Conservation (phyloP, 441 rosid species). For the Capsella rubella region DNA sequence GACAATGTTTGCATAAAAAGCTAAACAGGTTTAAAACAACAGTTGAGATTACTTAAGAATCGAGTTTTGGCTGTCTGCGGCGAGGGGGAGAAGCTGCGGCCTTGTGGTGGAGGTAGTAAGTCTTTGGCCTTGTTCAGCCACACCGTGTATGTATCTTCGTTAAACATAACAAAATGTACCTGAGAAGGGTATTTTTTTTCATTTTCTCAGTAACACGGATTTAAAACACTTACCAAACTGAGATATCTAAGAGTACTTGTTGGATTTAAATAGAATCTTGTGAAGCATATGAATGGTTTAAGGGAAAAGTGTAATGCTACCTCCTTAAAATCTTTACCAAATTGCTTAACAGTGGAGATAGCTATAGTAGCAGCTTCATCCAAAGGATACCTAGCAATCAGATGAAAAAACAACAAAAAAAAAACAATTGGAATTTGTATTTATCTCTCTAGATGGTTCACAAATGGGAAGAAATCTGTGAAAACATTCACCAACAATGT, state of each 20-base stretch:
- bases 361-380: conserved; percentile 83
- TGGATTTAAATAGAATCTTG: neutral
- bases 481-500: neutral
- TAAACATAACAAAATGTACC: conserved; percentile 84
- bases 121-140: conserved; percentile 81
- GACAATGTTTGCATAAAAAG: neutral
- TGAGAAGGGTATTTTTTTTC: conserved; percentile 22
- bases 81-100: conserved; percentile 10
- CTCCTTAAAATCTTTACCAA: conserved; percentile 73
- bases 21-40: conserved; percentile 1
- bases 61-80: neutral
- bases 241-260: neutral
- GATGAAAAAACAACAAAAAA: neutral
- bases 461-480: neutral
- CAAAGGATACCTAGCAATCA: conserved; percentile 65
- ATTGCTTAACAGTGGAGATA: conserved; percentile 70
- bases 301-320: conserved; percentile 34
- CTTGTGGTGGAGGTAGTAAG: conserved; percentile 44
- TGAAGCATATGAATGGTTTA: neutral
- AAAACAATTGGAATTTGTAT: neutral
- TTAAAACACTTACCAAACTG: neutral
- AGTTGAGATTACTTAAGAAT: conserved; percentile 29
- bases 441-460: neutral
- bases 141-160: conserved; percentile 55
- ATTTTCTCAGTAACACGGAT: neutral